Conservation (phyloP, 306 rosid genomes). For the Sechiopsis laciniata region DNA sequence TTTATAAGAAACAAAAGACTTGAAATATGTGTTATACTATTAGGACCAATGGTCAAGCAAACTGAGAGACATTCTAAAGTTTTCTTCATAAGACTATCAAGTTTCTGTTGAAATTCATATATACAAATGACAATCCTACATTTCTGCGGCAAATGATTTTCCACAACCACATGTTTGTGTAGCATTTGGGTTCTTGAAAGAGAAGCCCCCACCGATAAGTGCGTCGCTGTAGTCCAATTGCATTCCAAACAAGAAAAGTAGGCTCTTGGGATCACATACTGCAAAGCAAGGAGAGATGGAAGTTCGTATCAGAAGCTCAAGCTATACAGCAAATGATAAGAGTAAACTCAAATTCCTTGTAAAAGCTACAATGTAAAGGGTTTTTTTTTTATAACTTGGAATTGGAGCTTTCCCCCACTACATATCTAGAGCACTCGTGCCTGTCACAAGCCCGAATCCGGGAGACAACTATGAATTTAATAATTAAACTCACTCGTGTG, state of each 20-base stretch:
- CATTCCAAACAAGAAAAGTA: slow-evolving; percentile 86
- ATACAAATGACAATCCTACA: slow-evolving; percentile 40
- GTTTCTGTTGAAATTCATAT: slow-evolving; percentile 23
- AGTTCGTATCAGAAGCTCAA: not conserved
- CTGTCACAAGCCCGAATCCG: too few relatives aligned
- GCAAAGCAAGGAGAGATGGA: slow-evolving; percentile 24
- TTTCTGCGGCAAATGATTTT: slow-evolving; percentile 84
- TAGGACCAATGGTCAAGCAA: slow-evolving; percentile 7
- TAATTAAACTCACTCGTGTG: too few relatives aligned
- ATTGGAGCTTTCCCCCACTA: too few relatives aligned
- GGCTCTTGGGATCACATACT: slow-evolving; percentile 97
- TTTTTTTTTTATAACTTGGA: too few relatives aligned
- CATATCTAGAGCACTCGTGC: too few relatives aligned
- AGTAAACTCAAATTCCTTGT: not conserved
- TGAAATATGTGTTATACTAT: not conserved
- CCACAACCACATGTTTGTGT: slow-evolving; percentile 97
- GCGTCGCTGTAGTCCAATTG: slow-evolving; percentile 96
- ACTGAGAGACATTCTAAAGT: slow-evolving; percentile 6
- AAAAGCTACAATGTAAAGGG: not conserved
- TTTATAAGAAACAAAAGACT: not conserved
- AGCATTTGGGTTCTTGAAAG: slow-evolving; percentile 95
- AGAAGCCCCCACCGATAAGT: slow-evolving; percentile 91
- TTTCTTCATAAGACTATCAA: slow-evolving; percentile 7
- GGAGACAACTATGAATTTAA: too few relatives aligned
- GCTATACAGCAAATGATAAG: not conserved